Conservation (phyloP, 2,329 filamentous ascomycete genomes). For the Fusarium anthophilum region DNA sequence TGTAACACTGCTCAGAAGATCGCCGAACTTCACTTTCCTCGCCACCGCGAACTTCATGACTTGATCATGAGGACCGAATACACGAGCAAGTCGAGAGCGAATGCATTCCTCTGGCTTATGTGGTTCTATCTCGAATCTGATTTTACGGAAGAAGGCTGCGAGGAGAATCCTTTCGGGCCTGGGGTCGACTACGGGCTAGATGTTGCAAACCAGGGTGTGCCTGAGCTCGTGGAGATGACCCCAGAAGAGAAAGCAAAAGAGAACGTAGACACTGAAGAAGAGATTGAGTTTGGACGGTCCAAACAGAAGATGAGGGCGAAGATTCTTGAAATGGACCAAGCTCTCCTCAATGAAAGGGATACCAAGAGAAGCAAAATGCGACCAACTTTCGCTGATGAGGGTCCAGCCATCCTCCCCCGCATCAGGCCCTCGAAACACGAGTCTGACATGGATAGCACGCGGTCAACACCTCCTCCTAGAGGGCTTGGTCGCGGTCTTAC, state of each 20-base stretch:
- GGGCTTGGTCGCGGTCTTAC: slow-evolving; percentile 41
- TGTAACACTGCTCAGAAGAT: slow-evolving; percentile 90
- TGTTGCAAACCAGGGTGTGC: slow-evolving; percentile 75
- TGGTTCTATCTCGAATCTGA: slow-evolving; percentile 99
- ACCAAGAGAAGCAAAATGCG: slow-evolving; percentile 62
- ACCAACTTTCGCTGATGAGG: slow-evolving; percentile 58
- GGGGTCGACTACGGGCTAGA: slow-evolving; percentile 72
- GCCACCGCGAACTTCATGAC: slow-evolving; percentile 91
- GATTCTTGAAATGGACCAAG: slow-evolving; percentile 80
- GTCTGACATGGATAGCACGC: slow-evolving; percentile 56
- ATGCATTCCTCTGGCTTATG: slow-evolving; percentile 95
- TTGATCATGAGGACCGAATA: slow-evolving; percentile 90
- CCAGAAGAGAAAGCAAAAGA: slow-evolving; percentile 72
- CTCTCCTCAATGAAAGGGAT: slow-evolving; percentile 70
- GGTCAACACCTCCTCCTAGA: slow-evolving; percentile 55
- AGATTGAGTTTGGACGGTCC: slow-evolving; percentile 74
- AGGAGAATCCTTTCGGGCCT: slow-evolving; percentile 88
- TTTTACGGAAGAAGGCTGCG: slow-evolving; percentile 86
- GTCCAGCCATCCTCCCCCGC: slow-evolving; percentile 67
- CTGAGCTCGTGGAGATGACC: slow-evolving; percentile 71
- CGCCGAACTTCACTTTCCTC: slow-evolving; percentile 90
- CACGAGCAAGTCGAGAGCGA: slow-evolving; percentile 83
- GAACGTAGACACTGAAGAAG: slow-evolving; percentile 78
- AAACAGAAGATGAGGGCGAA: slow-evolving; percentile 79
- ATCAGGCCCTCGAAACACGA: slow-evolving; percentile 71